Evolutionary conservation across 2,329 filamentous ascomycete species (phyloP).

Genomic region (Colletotrichum tropicicola): DNA sequence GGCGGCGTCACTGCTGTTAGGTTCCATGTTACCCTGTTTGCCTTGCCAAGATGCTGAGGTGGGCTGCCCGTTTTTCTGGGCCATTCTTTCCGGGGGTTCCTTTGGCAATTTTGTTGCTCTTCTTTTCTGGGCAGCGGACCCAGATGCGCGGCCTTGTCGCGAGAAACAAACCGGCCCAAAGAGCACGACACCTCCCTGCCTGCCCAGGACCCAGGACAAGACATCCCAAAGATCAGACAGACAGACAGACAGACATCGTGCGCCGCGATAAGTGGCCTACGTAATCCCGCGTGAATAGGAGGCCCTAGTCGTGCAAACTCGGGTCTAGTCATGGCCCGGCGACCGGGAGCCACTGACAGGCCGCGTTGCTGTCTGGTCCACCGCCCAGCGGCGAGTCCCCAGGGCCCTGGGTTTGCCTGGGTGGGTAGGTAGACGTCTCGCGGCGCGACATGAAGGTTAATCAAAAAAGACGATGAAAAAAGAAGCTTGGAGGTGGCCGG

Average conservation of each 20-base stretch:
- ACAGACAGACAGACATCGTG: not conserved
- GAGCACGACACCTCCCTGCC: not conserved
- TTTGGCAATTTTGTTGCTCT: not conserved
- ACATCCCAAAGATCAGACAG: not conserved
- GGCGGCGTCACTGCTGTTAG: too few species aligned
- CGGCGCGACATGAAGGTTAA: constrained; percentile 1
- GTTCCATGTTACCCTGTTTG: not conserved
- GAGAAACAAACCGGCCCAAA: not conserved
- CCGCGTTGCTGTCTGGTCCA: not conserved
- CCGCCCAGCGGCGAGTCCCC: too few species aligned
- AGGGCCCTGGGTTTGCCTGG: too few species aligned
- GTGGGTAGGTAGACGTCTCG: too few species aligned
- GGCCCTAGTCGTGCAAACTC: not conserved
- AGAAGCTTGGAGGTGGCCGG: constrained; percentile 3
- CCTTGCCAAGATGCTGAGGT: constrained; percentile 22
- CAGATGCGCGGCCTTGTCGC: too few species aligned
- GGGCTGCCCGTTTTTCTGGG: not conserved
- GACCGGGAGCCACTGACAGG: constrained; percentile 10
- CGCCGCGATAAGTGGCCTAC: constrained; percentile 16
- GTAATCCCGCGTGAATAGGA: constrained; percentile 24
- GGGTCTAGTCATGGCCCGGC: not conserved
- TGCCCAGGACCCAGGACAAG: not conserved
- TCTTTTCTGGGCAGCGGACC: too few species aligned
- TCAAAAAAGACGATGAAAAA: not conserved
- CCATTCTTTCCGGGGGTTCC: constrained; percentile 6